These are phyloP conservation scores for Juglanconis juglandina DNA, from an alignment of 2,329 filamentous ascomycete species.

Conservation along the genomic window DNA sequence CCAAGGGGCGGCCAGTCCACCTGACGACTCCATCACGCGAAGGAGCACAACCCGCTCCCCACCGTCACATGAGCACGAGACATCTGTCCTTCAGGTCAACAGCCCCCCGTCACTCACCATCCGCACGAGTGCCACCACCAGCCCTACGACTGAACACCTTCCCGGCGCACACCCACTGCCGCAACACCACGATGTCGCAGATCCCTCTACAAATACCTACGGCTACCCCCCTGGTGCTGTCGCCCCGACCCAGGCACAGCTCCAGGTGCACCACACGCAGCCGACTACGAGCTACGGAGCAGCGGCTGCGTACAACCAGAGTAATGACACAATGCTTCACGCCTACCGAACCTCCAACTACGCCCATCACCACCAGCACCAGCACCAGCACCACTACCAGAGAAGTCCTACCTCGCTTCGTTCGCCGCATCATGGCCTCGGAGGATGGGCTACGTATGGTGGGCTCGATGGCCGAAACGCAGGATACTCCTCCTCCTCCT, in stretches of 20 bases:
- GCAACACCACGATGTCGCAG: slow-evolving; percentile 23
- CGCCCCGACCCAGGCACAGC: slow-evolving; percentile 31
- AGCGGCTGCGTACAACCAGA: slow-evolving; percentile 35
- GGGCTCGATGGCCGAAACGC: slow-evolving; percentile 39
- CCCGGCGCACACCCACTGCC: slow-evolving; percentile 22
- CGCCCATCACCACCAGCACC: slow-evolving; percentile 23
- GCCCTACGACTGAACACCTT: slow-evolving; percentile 25
- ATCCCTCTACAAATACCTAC: slow-evolving; percentile 53
- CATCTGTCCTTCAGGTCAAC: slow-evolving; percentile 20
- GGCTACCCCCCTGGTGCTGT: slow-evolving; percentile 52
- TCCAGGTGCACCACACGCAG: slow-evolving; percentile 24
- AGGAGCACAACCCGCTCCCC: slow-evolving; percentile 17
- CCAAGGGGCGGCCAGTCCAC: slow-evolving; percentile 31
- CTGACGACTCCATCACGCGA: slow-evolving; percentile 29
- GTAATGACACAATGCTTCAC: slow-evolving; percentile 51
- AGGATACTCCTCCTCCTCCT: slow-evolving; percentile 36
- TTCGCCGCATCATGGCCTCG: slow-evolving; percentile 23
- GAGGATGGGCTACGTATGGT: slow-evolving; percentile 32
- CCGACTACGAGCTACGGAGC: slow-evolving; percentile 21
- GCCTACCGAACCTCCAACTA: slow-evolving; percentile 53
- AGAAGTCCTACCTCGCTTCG: slow-evolving; percentile 21
- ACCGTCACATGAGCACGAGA: slow-evolving; percentile 19
- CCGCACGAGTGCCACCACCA: slow-evolving; percentile 30
- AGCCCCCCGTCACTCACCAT: slow-evolving; percentile 38
- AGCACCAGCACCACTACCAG: slow-evolving; percentile 19